A percentile compares a stretch with the other conserved stretches of the same genome.
Conservation (phyloP, 2,329 filamentous ascomycete genomes). For the Colletotrichum sidae region DNA sequence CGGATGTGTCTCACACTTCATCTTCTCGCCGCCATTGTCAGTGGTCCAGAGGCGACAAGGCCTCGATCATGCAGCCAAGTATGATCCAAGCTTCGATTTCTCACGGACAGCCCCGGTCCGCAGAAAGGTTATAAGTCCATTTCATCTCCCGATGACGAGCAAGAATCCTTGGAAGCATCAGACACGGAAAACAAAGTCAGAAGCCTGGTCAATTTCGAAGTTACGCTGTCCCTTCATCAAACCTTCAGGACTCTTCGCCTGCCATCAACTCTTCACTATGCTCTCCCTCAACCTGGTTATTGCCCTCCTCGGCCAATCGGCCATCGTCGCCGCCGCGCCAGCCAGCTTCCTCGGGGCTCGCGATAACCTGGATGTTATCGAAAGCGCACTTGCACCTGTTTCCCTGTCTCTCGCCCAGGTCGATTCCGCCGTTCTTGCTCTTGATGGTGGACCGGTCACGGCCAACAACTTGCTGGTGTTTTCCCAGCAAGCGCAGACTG, state of each 20-base stretch:
- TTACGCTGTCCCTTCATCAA: constrained; percentile 11
- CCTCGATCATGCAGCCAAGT: background rate
- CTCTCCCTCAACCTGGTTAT: constrained; percentile 18
- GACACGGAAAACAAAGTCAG: constrained; percentile 33
- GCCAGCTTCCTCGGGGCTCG: constrained; percentile 8
- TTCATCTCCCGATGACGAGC: constrained; percentile 18
- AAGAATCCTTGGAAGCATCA: constrained; percentile 18
- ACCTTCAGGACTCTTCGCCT: constrained; percentile 26
- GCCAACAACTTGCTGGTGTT: constrained; percentile 30
- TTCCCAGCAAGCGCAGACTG: constrained; percentile 30
- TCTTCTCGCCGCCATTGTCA: constrained; percentile 2
- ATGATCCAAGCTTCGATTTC: background rate
- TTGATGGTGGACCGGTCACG: constrained; percentile 28
- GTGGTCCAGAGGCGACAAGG: constrained; percentile 4
- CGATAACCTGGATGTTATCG: constrained; percentile 24
- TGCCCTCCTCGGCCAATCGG: constrained; percentile 29
- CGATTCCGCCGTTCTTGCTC: constrained; percentile 25
- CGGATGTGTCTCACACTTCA: constrained; percentile 22
- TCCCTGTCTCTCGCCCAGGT: constrained; percentile 20
- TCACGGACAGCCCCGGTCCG: constrained; percentile 11
- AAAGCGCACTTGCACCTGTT: constrained; percentile 25
- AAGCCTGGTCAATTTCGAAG: constrained; percentile 24
- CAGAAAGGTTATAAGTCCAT: constrained; percentile 34
- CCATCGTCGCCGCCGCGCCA: constrained; percentile 20
- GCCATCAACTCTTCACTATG: constrained; percentile 21